phyloP scores from a whole-genome alignment of 2,329 filamentous ascomycete genomes.

The Lachnellula suecica region DNA sequence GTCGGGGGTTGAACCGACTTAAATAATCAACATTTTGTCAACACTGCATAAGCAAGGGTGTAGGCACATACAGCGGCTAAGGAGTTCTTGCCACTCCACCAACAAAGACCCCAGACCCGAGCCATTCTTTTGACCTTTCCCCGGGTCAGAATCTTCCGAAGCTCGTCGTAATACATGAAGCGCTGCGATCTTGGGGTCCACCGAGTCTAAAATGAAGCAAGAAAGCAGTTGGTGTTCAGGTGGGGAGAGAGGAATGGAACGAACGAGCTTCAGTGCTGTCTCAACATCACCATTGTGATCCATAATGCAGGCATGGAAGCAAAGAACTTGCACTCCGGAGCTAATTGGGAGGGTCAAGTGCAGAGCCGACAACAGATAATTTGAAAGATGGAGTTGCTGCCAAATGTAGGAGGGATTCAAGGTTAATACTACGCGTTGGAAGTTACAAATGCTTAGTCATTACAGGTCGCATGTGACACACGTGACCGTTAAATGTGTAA shows the following conservation, averaged over 20 bases:
- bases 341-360: too few relatives aligned
- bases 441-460: too few relatives aligned
- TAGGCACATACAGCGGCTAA: neutral
- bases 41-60: neutral
- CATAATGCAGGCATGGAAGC: too few relatives aligned
- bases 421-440: too few relatives aligned
- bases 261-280: neutral
- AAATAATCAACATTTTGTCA: too few relatives aligned
- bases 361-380: too few relatives aligned
- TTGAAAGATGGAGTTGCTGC: too few relatives aligned
- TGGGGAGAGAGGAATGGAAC: neutral
- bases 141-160: neutral
- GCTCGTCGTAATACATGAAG: neutral
- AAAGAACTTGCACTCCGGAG: too few relatives aligned
- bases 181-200: neutral
- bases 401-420: too few relatives aligned
- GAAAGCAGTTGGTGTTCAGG: neutral
- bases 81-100: neutral
- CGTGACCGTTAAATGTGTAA: too few relatives aligned
- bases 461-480: too few relatives aligned
- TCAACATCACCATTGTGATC: neutral
- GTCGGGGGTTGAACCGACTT: neutral
- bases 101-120: neutral
- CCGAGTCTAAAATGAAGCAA: neutral
- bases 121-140: too few relatives aligned